Evolutionary conservation across 345 rosid species (phyloP).

Genomic region (Salix arbutifolia): DNA sequence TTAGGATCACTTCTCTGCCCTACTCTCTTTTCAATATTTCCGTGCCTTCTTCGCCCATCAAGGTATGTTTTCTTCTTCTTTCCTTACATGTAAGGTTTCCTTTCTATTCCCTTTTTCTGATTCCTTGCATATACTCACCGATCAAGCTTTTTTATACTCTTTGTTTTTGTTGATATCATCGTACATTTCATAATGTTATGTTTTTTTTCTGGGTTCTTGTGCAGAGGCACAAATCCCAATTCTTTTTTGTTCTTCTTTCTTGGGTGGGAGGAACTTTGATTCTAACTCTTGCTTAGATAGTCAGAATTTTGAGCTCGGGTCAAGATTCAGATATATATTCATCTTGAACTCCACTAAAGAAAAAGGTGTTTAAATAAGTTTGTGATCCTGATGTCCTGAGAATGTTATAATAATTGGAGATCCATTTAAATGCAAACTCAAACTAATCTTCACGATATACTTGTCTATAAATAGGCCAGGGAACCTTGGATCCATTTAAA

Average conservation of each 20-base stretch:
- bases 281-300: neutral
- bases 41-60: constrained; percentile 13
- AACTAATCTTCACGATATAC: neutral
- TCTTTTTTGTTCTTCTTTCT: neutral
- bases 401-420: neutral
- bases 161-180: neutral
- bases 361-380: neutral
- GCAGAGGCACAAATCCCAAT: neutral
- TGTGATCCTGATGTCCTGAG: neutral
- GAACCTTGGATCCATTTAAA: neutral
- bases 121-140: neutral
- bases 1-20: constrained; percentile 10
- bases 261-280: neutral
- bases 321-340: neutral
- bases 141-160: neutral
- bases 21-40: neutral
- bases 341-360: neutral
- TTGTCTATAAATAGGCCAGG: too few relatives aligned
- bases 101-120: neutral
- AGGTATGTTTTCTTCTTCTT: constrained; percentile 14
- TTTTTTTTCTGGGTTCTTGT: constrained; percentile 18
- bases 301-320: neutral
- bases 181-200: neutral
- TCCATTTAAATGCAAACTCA: neutral
- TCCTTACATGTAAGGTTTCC: neutral